Evolutionary conservation across 768 basidiomycete species (phyloP).

Genomic region (Holtermannia corniformis): DNA sequence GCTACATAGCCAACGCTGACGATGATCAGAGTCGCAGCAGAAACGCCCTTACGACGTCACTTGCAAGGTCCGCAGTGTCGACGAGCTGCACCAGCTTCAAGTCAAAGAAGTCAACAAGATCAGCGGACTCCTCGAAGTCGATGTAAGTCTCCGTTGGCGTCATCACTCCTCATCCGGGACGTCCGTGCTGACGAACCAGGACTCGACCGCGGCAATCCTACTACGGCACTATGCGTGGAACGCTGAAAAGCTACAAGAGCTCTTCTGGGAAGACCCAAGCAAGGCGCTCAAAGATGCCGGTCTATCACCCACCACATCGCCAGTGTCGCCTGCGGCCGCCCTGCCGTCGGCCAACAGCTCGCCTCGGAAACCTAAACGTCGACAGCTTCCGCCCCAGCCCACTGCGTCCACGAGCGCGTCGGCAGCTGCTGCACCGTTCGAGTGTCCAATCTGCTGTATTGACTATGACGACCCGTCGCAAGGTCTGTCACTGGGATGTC

Average conservation of each 20-base stretch:
- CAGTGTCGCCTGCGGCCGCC: conserved; percentile 33
- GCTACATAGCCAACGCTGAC: neutral
- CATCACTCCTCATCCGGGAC: no score
- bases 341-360: conserved; percentile 39
- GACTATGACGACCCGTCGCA: conserved; percentile 50
- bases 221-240: conserved; percentile 86
- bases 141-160: conserved; percentile 51
- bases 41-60: conserved; percentile 63
- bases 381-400: conserved; percentile 19
- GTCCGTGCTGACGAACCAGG: conserved; percentile 46
- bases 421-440: conserved; percentile 50
- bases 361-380: conserved; percentile 27
- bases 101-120: conserved; percentile 73
- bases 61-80: conserved; percentile 63
- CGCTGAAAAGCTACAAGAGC: conserved; percentile 88
- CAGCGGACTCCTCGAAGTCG: conserved; percentile 73
- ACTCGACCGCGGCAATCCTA: conserved; percentile 61
- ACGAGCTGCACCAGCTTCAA: conserved; percentile 69
- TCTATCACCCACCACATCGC: conserved; percentile 46
- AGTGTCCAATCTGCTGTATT: conserved; percentile 83
- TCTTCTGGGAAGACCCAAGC: conserved; percentile 87
- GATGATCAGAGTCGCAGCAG: conserved; percentile 19
- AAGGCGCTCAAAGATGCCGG: conserved; percentile 67
- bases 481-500: conserved; percentile 66
- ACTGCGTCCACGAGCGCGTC: conserved; percentile 13